phyloP scores from a whole-genome alignment of 345 rosid genomes.

The Rubroshorea leprosula region DNA sequence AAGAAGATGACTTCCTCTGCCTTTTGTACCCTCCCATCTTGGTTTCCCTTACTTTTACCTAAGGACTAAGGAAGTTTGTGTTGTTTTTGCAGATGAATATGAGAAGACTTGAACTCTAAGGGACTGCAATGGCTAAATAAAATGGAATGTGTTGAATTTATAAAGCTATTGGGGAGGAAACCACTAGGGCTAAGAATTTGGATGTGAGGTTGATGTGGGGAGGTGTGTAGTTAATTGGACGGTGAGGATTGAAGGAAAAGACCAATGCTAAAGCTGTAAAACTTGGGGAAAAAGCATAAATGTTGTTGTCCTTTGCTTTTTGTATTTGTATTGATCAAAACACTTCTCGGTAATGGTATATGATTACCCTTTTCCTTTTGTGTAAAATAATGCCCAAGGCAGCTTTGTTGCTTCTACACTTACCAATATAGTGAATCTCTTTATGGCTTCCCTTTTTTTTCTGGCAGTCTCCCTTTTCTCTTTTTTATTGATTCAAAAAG shows the following conservation, averaged over 20 bases:
- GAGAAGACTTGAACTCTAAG: not conserved
- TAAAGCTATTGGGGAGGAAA: conserved; percentile 9
- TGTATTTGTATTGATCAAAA: too few species aligned
- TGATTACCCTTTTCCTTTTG: too few species aligned
- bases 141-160: conserved; percentile 8
- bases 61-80: not conserved
- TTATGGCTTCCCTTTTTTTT: too few species aligned
- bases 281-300: not conserved
- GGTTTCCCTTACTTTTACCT: not conserved
- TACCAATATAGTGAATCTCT: too few species aligned
- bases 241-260: conserved; percentile 26
- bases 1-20: conserved; percentile 36
- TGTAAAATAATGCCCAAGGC: too few species aligned
- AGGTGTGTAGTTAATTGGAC: conserved; percentile 15
- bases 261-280: conserved; percentile 10
- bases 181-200: conserved; percentile 10
- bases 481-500: not conserved
- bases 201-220: not conserved
- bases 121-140: not conserved
- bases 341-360: too few species aligned
- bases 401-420: too few species aligned
- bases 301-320: not conserved
- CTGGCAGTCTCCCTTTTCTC: too few species aligned
- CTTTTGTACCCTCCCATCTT: conserved; percentile 25
- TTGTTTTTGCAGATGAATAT: not conserved